Evolutionary conservation across 768 basidiomycete species (phyloP).

Genomic region (Termitomyces sp.): DNA sequence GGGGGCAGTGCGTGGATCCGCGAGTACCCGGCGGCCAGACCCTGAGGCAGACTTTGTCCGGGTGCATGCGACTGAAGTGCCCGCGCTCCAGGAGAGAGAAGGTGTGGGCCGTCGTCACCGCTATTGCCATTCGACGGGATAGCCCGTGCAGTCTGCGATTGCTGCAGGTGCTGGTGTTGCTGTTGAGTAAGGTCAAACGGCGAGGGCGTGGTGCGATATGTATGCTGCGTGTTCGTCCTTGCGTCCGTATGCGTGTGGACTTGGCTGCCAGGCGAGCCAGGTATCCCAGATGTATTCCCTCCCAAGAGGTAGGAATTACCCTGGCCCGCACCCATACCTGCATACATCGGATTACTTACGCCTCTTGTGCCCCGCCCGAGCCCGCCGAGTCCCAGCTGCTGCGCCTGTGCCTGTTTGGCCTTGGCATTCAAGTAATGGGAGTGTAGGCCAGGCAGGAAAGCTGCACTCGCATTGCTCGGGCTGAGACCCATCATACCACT

Average conservation of each 20-base stretch:
- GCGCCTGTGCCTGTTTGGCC: conserved; percentile 28
- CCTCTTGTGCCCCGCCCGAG: conserved; percentile 25
- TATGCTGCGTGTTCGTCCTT: conserved; percentile 28
- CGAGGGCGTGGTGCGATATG: conserved; percentile 35
- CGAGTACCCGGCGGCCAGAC: conserved; percentile 86
- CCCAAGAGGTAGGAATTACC: not conserved
- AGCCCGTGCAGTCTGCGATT: conserved; percentile 22
- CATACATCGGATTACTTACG: conserved; percentile 24
- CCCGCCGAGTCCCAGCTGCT: conserved; percentile 23
- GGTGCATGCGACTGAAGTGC: conserved; percentile 86
- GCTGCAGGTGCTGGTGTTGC: conserved; percentile 22
- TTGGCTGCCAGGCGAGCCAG: conserved; percentile 25
- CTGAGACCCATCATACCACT: conserved; percentile 34
- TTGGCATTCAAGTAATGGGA: conserved; percentile 56
- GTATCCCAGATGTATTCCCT: conserved; percentile 8
- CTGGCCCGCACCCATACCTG: not conserved
- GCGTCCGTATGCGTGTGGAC: conserved; percentile 34
- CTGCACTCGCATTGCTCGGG: conserved; percentile 77
- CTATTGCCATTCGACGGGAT: conserved; percentile 19
- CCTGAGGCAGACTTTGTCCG: conserved; percentile 87
- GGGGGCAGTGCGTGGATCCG: conserved; percentile 74
- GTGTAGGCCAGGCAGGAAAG: conserved; percentile 72
- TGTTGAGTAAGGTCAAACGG: conserved; percentile 41
- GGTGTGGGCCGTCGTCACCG: conserved; percentile 20
- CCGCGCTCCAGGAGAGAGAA: conserved; percentile 63